Percentiles rank a stretch among this genome's conserved stretches.
Evolutionary conservation across 1,284 basidiomycete genomes (phyloP).

Genomic region (Xanthoconium separans): DNA sequence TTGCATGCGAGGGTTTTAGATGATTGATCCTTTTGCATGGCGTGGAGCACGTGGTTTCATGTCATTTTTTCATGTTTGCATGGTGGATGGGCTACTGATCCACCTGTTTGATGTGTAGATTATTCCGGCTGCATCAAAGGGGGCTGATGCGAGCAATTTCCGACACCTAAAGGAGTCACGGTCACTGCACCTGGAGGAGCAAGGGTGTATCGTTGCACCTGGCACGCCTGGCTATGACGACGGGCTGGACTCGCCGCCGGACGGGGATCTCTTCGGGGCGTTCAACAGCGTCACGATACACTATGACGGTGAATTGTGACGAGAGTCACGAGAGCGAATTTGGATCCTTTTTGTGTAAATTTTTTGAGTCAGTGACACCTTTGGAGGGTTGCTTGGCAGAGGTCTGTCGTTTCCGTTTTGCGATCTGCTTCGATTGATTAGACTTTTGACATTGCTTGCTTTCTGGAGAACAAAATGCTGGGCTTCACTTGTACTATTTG

Average conservation of each 20-base stretch:
- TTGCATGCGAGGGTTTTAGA: conserved; percentile 1
- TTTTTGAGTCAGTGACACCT: conserved; percentile 1
- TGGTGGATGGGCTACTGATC: conserved; percentile 22
- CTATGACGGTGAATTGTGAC: conserved; percentile 65
- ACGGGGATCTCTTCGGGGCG: conserved; percentile 69
- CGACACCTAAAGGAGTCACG: conserved; percentile 87
- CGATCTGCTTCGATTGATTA: conserved; percentile 17
- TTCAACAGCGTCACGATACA: conserved; percentile 89
- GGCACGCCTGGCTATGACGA: conserved; percentile 42
- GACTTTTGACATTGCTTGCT: conserved; percentile 23
- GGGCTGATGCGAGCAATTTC: conserved; percentile 88
- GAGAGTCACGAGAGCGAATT: neutral
- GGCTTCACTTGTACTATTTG: conserved; percentile 37
- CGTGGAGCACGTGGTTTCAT: conserved; percentile 13
- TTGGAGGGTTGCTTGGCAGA: conserved; percentile 9
- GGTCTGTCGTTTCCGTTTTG: conserved; percentile 19
- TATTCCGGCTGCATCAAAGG: conserved; percentile 80
- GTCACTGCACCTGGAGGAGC: conserved; percentile 84
- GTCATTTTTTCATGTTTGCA: conserved; percentile 5
- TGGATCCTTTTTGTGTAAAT: conserved; percentile 4
- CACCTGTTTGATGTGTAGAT: conserved; percentile 52
- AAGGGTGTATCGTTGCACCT: conserved; percentile 38
- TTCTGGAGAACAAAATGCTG: conserved; percentile 18
- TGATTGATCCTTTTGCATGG: neutral
- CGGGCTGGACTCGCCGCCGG: conserved; percentile 44